Evolutionary conservation across 768 basidiomycete genomes (phyloP).

Genomic region (Serendipita sp.): DNA sequence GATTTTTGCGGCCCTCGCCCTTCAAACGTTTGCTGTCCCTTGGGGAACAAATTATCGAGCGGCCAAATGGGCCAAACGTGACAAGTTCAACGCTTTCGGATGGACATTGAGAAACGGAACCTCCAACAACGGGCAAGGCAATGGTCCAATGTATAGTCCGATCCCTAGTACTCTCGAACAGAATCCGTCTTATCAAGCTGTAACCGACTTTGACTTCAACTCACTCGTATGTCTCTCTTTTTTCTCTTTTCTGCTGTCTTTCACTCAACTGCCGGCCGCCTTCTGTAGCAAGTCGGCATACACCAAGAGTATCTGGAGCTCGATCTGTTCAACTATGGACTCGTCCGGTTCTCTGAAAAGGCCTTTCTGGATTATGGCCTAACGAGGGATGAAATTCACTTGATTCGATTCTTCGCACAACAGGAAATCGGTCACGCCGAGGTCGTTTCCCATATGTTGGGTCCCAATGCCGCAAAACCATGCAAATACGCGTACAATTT

Average conservation of each 20-base stretch:
- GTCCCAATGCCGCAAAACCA: conserved; percentile 29
- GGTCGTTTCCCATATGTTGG: conserved; percentile 36
- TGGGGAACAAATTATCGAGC: too few relatives aligned
- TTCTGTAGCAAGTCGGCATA: conserved; percentile 24
- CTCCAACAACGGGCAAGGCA: neutral
- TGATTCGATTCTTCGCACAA: conserved; percentile 47
- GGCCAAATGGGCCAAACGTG: neutral
- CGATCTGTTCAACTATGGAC: conserved; percentile 42
- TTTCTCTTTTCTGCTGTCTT: neutral
- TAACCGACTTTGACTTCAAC: neutral
- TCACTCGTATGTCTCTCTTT: neutral
- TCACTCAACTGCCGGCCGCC: neutral
- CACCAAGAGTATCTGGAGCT: conserved; percentile 51
- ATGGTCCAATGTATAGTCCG: neutral
- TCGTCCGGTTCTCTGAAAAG: conserved; percentile 34
- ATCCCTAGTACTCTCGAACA: neutral
- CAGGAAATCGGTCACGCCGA: conserved; percentile 49
- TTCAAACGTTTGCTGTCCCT: too few relatives aligned
- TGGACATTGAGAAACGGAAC: neutral
- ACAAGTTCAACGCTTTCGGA: neutral
- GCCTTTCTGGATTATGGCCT: conserved; percentile 44
- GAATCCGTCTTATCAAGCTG: neutral
- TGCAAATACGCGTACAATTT: conserved; percentile 40
- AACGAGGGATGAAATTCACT: conserved; percentile 15
- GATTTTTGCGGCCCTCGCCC: too few relatives aligned